Evolutionary conservation across 2,329 filamentous ascomycete genomes (phyloP), one percentile per base, ranked within the genome.

Genomic region (Trichoderma koningiopsis): DNA sequence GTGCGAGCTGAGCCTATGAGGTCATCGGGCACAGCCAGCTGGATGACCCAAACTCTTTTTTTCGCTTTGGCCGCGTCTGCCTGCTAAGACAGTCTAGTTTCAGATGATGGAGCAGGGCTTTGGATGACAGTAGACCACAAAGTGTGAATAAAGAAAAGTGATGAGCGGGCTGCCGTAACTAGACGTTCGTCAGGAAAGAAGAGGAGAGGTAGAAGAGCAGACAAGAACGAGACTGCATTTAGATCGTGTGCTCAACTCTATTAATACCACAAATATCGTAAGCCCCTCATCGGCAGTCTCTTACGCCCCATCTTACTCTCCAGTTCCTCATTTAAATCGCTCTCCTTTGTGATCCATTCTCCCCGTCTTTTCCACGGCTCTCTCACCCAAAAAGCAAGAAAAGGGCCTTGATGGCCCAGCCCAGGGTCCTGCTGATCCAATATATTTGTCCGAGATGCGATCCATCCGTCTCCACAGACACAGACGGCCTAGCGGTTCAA

Each of bases 21-120:
- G 68, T 69, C 68, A 69, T 69, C 40, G 67, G 64, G n/a, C 37
- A 33, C 47, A 14, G 52, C 49, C 55, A 49, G 64, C 64, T 59
- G 53, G 37, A 58, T 57, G 53, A 13, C 33, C 33, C n/a, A 55
- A 64, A 56, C 61, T n/a, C 24, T 67, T 58, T 59, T 14, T 24
- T 4, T 67, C 53, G 47, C 43, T 33, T n/a, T 47, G 33, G 53
- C 55, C 55, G 52, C 52, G 24, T 31, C 24, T 55, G 52, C 52
- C 27, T 27, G 27, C 52, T 37, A 22, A 64, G 47, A 64, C 47
- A 11, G 40, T 43, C 10, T 13, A 49, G 47, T 24, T 5, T 49
- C n/a, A 49, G n/a, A 13, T 24, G 33, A 33, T 33, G 10, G 10
- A 33, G 10, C 3, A 31, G 10, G 10, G 6, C 6, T 31, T 5